Conservation (phyloP, 225 moss, liverwort and hornwort species). For the Pleurozium schreberi region DNA sequence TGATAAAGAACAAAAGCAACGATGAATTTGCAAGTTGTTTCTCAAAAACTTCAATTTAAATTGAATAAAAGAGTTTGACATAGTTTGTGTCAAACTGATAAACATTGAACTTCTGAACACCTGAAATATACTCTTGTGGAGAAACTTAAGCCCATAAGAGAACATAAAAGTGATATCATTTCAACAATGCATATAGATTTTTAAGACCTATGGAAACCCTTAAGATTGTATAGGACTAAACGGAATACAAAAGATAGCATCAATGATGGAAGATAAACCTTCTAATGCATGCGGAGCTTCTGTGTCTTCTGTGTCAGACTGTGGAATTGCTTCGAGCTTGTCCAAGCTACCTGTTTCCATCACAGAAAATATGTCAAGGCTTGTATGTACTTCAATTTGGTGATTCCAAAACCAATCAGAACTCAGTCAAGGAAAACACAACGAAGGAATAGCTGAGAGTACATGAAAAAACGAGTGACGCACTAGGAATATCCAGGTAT, state of each 20-base stretch:
- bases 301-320: conserved; percentile 24
- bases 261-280: conserved; percentile 5
- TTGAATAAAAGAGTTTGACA: neutral
- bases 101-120: neutral
- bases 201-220: neutral
- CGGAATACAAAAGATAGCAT: neutral
- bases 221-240: neutral
- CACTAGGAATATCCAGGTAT: neutral
- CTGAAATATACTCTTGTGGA: neutral
- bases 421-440: neutral
- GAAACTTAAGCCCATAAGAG: neutral
- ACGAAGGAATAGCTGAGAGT: neutral
- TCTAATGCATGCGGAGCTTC: conserved; percentile 6
- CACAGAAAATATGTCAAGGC: neutral
- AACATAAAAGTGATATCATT: neutral
- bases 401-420: neutral
- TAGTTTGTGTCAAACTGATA: neutral
- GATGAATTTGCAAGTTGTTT: neutral
- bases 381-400: neutral
- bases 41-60: neutral
- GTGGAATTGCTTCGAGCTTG: conserved; percentile 15
- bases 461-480: neutral
- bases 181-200: neutral
- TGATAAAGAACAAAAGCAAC: neutral
- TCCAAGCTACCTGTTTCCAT: conserved; percentile 16